Percentiles rank a stretch among this genome's conserved stretches.
These are phyloP conservation scores for Dryadomyces quercivorus DNA, from an alignment of 2,329 filamentous ascomycete genomes.

Conservation along the genomic window DNA sequence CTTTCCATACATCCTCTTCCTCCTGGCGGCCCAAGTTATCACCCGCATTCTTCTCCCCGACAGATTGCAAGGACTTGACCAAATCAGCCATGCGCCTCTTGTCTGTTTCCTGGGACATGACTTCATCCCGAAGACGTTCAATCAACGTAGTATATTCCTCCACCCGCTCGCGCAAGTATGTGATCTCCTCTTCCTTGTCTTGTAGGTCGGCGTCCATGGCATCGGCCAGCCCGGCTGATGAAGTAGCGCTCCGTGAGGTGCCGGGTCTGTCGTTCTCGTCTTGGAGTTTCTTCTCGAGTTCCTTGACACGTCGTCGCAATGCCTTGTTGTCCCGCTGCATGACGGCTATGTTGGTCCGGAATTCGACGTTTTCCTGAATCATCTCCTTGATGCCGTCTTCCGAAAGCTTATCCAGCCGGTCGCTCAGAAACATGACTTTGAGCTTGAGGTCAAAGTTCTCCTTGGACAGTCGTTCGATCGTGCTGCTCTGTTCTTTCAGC, in stretches of 20 bases:
- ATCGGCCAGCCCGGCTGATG: conserved; percentile 44
- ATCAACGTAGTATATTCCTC: conserved; percentile 77
- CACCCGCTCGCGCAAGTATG: conserved; percentile 72
- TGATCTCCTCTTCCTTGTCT: conserved; percentile 73
- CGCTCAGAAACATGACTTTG: conserved; percentile 93
- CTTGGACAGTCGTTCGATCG: conserved; percentile 90
- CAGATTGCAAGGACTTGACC: conserved; percentile 47
- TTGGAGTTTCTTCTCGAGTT: conserved; percentile 70
- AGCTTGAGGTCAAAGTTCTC: conserved; percentile 97
- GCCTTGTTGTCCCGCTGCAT: conserved; percentile 84
- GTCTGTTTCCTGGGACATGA: conserved; percentile 67
- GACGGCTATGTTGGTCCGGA: conserved; percentile 81
- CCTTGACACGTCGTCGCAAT: conserved; percentile 67
- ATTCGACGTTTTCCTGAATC: conserved; percentile 93
- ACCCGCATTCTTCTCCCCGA: conserved; percentile 35
- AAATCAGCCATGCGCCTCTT: conserved; percentile 78
- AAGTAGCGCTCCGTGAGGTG: conserved; percentile 43
- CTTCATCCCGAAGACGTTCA: conserved; percentile 69
- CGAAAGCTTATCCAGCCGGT: conserved; percentile 82
- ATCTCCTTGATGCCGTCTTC: conserved; percentile 96
- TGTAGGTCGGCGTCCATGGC: conserved; percentile 47
- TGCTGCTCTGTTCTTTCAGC: conserved; percentile 93
- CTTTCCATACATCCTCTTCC: conserved; percentile 82
- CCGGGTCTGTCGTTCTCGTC: conserved; percentile 51
- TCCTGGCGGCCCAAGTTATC: conserved; percentile 41